Conservation (phyloP, 495 filamentous ascomycete species). For the Aspergillus asperescens region DNA sequence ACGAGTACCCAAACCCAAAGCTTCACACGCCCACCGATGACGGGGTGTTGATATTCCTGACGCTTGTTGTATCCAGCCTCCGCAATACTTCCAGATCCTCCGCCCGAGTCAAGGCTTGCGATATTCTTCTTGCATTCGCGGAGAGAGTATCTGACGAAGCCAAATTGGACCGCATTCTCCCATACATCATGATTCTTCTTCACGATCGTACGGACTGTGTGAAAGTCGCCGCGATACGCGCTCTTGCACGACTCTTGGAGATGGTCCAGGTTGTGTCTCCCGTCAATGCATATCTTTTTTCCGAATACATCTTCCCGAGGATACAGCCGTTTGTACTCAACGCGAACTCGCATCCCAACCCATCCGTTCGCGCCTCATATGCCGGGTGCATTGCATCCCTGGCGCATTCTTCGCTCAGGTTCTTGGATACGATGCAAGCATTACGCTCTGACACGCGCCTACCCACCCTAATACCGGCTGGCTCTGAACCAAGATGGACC, state of each 20-base stretch:
- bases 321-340: slow-evolving; percentile 64
- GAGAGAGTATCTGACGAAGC: slow-evolving; percentile 92
- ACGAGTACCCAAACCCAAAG: slow-evolving; percentile 55
- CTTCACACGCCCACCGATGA: slow-evolving; percentile 54
- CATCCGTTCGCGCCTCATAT: slow-evolving; percentile 80
- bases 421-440: slow-evolving; percentile 86
- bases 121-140: slow-evolving; percentile 87
- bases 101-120: slow-evolving; percentile 85
- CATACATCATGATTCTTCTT: slow-evolving; percentile 76
- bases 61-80: slow-evolving; percentile 78
- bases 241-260: slow-evolving; percentile 81
- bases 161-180: slow-evolving; percentile 89
- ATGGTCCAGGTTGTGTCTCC: slow-evolving; percentile 84
- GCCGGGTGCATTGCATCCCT: slow-evolving; percentile 87
- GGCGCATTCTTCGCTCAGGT: slow-evolving; percentile 79
- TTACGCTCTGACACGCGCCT: slow-evolving; percentile 79
- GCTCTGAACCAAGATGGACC: slow-evolving; percentile 47
- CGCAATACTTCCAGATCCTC: slow-evolving; percentile 83
- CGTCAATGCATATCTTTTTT: slow-evolving; percentile 91
- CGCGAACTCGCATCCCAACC: slow-evolving; percentile 51
- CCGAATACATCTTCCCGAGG: slow-evolving; percentile 87
- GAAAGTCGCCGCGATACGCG: slow-evolving; percentile 75
- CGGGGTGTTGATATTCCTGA: slow-evolving; percentile 88
- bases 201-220: slow-evolving; percentile 78
- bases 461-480: slow-evolving; percentile 69